Conservation (phyloP, 441 rosid species). For the Gossypium lobatum region DNA sequence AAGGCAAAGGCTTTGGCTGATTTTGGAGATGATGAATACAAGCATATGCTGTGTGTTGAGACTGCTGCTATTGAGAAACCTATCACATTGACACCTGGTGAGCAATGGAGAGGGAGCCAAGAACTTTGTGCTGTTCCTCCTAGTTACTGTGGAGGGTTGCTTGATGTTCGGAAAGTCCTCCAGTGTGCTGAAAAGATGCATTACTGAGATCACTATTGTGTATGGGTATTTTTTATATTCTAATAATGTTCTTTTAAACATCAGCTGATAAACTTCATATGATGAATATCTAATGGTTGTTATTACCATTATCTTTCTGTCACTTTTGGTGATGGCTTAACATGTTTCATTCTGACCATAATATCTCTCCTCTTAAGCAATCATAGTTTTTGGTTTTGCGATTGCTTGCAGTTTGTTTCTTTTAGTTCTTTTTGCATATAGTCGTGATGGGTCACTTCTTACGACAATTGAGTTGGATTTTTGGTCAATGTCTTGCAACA, state of each 20-base stretch:
- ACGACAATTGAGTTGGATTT: neutral
- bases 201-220: slow-evolving; percentile 19
- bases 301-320: no score
- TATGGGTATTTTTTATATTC: slow-evolving; percentile 25
- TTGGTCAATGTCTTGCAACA: neutral
- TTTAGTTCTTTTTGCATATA: neutral
- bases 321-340: no score
- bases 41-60: slow-evolving; percentile 85
- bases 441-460: neutral
- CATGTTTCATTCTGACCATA: no score
- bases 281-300: no score
- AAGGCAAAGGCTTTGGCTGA: slow-evolving; percentile 75
- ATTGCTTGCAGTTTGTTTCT: neutral
- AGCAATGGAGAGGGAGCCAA: slow-evolving; percentile 91
- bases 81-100: slow-evolving; percentile 83
- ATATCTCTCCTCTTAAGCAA: neutral
- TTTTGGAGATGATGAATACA: slow-evolving; percentile 90
- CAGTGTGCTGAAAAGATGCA: slow-evolving; percentile 30
- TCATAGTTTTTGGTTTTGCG: neutral
- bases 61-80: slow-evolving; percentile 83
- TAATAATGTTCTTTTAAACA: no score
- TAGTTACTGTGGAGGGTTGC: slow-evolving; percentile 91
- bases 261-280: no score
- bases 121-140: slow-evolving; percentile 89
- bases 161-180: slow-evolving; percentile 70